phyloP scores from a whole-genome alignment of 192 early-diverging fungal genomes.

The Umbelopsis sp. region DNA sequence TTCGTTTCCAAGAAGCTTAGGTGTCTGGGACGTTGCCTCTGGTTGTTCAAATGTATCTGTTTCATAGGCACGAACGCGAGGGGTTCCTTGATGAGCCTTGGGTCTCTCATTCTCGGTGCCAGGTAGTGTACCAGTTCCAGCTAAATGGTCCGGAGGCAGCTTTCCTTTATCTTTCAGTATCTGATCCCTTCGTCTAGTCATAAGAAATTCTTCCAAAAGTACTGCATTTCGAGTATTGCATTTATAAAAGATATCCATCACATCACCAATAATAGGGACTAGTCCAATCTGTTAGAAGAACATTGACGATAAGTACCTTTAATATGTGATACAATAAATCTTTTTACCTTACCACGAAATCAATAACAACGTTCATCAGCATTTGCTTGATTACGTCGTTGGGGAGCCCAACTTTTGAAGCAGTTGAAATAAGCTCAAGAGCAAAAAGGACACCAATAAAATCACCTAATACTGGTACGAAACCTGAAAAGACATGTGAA shows the following conservation, averaged over 20 bases:
- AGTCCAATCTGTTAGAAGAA: conserved; percentile 34
- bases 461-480: conserved; percentile 49
- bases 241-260: conserved; percentile 47
- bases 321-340: not conserved
- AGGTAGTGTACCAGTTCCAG: conserved; percentile 14
- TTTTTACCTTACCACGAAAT: conserved; percentile 39
- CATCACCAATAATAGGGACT: conserved; percentile 43
- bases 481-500: conserved; percentile 28
- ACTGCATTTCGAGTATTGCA: conserved; percentile 46
- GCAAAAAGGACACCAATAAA: conserved; percentile 37
- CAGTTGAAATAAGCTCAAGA: conserved; percentile 30
- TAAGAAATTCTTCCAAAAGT: conserved; percentile 41
- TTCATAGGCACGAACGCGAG: not conserved
- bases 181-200: conserved; percentile 21
- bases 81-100: not conserved
- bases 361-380: conserved; percentile 45
- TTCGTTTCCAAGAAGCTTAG: not conserved
- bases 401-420: conserved; percentile 43
- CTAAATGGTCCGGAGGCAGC: conserved; percentile 2
- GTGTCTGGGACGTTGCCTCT: not conserved
- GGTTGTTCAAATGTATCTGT: not conserved
- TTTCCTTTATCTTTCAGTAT: conserved; percentile 17
- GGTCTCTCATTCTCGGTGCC: conserved; percentile 12
- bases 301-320: no score
- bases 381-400: conserved; percentile 30